These are phyloP conservation scores for Gorgonomyces haynaldii DNA, from an alignment of 192 early-diverging fungal genomes.

Conservation along the genomic window DNA sequence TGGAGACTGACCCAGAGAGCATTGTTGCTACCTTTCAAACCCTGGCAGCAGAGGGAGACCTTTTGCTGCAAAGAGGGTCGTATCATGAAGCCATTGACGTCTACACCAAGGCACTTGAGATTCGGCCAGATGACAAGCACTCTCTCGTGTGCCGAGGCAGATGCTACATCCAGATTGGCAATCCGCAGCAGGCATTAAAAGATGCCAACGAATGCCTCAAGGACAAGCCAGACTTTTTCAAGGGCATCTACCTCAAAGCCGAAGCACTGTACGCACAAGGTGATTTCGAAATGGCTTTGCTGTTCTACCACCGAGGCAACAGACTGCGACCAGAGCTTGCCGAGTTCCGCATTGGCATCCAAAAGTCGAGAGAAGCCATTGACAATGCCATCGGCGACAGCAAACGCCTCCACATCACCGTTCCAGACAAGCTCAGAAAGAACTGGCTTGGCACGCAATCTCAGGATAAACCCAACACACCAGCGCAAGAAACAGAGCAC, in stretches of 20 bases:
- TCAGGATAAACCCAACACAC: constrained; percentile 1
- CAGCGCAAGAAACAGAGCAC: neutral
- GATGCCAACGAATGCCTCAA: constrained; percentile 34
- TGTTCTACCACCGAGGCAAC: constrained; percentile 46
- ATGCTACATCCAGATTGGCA: constrained; percentile 33
- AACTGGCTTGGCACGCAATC: neutral
- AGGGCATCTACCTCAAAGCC: constrained; percentile 39
- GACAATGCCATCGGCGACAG: constrained; percentile 36
- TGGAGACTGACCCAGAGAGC: constrained; percentile 6
- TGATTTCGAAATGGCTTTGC: constrained; percentile 44
- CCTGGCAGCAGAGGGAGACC: constrained; percentile 37
- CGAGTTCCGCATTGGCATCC: constrained; percentile 43
- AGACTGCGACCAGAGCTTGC: constrained; percentile 39
- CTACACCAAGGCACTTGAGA: constrained; percentile 33
- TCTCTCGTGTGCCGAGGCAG: constrained; percentile 31
- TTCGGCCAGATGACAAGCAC: constrained; percentile 34
- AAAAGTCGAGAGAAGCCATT: constrained; percentile 41
- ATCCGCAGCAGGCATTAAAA: constrained; percentile 24
- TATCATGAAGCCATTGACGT: constrained; percentile 39
- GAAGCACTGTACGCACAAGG: constrained; percentile 43
- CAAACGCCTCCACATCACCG: constrained; percentile 9
- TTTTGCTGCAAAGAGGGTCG: constrained; percentile 33
- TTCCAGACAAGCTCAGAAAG: constrained; percentile 9
- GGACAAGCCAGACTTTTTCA: constrained; percentile 26
- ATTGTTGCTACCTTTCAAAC: constrained; percentile 30